Evolutionary conservation across 2,329 filamentous ascomycete species (phyloP).

Genomic region (Neonectria sp.): DNA sequence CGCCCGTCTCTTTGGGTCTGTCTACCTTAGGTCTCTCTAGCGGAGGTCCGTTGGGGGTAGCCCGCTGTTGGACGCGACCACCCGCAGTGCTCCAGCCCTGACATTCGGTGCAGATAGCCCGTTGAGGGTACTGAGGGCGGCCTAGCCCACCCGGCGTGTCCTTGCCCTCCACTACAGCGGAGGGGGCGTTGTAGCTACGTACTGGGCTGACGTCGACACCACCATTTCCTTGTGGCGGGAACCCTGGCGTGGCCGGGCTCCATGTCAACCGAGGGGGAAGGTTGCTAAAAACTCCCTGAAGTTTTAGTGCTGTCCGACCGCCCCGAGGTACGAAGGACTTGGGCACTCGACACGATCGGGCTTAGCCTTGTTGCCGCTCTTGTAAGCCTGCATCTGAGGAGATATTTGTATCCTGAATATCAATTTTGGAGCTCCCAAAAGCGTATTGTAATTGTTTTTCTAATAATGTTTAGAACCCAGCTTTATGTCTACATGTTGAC

Average conservation of each 20-base stretch:
- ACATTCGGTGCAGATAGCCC: conserved; percentile 21
- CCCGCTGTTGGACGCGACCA: conserved; percentile 1
- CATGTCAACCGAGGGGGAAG: conserved; percentile 19
- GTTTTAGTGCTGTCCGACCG: conserved; percentile 15
- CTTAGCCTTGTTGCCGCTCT: conserved; percentile 16
- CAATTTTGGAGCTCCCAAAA: too few relatives aligned
- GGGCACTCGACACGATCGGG: background rate
- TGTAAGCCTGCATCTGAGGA: background rate
- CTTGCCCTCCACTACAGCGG: too few relatives aligned
- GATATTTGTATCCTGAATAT: background rate
- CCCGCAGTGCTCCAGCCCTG: conserved; percentile 10
- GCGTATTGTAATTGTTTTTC: too few relatives aligned
- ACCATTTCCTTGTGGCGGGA: conserved; percentile 11
- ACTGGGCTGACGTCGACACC: conserved; percentile 28
- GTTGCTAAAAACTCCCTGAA: conserved; percentile 17
- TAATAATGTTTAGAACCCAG: background rate
- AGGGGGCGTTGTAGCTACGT: conserved; percentile 21
- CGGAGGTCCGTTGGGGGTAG: background rate
- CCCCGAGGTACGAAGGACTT: conserved; percentile 19
- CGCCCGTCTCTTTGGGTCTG: conserved; percentile 11
- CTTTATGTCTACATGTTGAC: background rate
- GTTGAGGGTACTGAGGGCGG: conserved; percentile 21
- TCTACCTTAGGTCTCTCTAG: conserved; percentile 16
- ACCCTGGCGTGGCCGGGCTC: conserved; percentile 20
- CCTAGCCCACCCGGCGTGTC: background rate